Conservation (phyloP, 1,284 basidiomycete genomes). For the Cutaneotrichosporon sp. region DNA sequence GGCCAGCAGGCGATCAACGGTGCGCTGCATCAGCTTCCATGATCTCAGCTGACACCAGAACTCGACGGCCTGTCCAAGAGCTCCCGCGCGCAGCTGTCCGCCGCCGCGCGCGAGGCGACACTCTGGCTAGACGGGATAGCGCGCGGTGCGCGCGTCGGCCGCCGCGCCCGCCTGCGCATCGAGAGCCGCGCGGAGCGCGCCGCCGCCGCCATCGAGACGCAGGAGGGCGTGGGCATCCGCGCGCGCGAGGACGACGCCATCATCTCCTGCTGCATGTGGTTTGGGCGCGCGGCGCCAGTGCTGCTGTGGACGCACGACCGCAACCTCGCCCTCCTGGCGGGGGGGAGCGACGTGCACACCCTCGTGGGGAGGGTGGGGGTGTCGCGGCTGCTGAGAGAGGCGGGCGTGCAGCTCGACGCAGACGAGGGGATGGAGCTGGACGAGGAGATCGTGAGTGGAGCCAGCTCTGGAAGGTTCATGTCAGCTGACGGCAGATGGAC, state of each 20-base stretch:
- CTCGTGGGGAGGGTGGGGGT: background rate
- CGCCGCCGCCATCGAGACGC: background rate
- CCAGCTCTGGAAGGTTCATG: background rate
- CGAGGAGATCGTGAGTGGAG: constrained; percentile 6
- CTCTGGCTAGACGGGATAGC: constrained; percentile 7
- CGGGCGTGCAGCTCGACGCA: background rate
- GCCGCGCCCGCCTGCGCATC: background rate
- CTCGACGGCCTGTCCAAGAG: constrained; percentile 19
- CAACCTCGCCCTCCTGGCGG: constrained; percentile 12
- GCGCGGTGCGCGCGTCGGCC: constrained; percentile 4
- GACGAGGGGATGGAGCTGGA: constrained; percentile 11
- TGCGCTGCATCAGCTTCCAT: too few relatives aligned
- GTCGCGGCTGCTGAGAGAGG: background rate
- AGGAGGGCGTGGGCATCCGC: background rate
- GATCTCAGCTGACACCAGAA: constrained; percentile 11
- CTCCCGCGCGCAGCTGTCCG: background rate
- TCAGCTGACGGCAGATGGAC: constrained; percentile 6
- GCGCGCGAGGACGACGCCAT: constrained; percentile 16
- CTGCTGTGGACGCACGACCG: constrained; percentile 11
- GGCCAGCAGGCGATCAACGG: constrained; percentile 15
- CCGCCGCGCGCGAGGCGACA: constrained; percentile 10
- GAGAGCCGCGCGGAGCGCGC: constrained; percentile 10
- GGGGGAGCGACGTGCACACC: constrained; percentile 3
- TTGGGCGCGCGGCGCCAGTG: constrained; percentile 4
- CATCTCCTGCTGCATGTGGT: constrained; percentile 18